Evolutionary conservation across 2,329 filamentous ascomycete genomes (phyloP), one percentile per base, ranked within the genome.

Genomic region (Daldinia sp.): DNA sequence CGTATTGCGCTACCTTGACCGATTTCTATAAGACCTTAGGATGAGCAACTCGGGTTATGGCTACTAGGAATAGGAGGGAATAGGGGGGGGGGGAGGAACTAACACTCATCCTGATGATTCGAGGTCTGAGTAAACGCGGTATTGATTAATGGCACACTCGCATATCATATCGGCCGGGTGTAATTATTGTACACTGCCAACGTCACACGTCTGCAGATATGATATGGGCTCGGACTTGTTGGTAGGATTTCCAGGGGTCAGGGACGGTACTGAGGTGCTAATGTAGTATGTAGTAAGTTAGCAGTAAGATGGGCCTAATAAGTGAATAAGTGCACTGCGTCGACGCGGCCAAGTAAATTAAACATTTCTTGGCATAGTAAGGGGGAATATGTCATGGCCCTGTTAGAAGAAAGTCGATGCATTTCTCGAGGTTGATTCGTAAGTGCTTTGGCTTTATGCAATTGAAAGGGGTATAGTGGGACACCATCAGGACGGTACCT

Each of bases 1-100:
- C 87, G 81, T 98, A 98, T 78, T 90, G 89, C 74, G 87, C 87
- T 70, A 90, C 94, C 84, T 99, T 99, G 72, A 87, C 85, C 81
- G 89, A 85, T 78, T 87, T 85, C 78, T 83, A 78, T 73, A 63
- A 54, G 6, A 30, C 33, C 28, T 41, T 23, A 9, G 35, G 23
- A 59, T 74, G 12, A 77, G 73, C 26, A 68, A 44, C 28, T 33
- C 33, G 74, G 51, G 73, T 15, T 56, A 51, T 30, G 20, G 4
- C 18, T 48, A 56, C 64, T 54, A 70, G 56, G 51, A 63, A 70
- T 53, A 70, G 69, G 33, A 63, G 18, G 42, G 33, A 42, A 42
- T 33, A 28, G 60, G 53, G 18, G 42, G 18, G 23, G 60, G 53
- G 18, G 42, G 18, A 7, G 42, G 26, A 30, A 69, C 75, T 28